phyloP scores from a whole-genome alignment of 2,329 filamentous ascomycete species.

The Pseudogymnoascus pannorum region DNA sequence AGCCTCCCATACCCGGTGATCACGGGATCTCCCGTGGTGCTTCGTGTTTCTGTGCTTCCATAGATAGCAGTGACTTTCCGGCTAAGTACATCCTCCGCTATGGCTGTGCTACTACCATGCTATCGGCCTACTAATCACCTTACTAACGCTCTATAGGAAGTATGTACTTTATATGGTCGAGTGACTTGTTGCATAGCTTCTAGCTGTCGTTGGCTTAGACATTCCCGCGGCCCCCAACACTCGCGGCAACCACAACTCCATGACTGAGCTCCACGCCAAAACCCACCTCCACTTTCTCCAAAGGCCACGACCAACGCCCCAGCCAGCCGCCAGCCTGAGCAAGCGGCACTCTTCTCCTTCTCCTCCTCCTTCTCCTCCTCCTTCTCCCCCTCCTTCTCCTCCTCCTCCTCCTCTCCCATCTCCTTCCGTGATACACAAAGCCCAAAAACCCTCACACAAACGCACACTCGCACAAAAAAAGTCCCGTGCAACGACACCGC shows the following conservation, averaged over 20 bases:
- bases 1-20: slow-evolving; percentile 1
- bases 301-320: not conserved
- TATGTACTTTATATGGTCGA: not conserved
- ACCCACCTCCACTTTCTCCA: not conserved
- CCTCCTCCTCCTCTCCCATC: not conserved
- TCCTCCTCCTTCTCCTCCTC: no score
- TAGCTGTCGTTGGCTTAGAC: not conserved
- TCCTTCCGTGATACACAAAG: not conserved
- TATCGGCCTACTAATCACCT: not conserved
- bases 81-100: not conserved
- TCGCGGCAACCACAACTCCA: not conserved
- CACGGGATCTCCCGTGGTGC: not conserved
- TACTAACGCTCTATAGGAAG: not conserved
- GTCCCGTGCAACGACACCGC: not conserved
- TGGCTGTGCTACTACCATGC: not conserved
- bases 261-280: not conserved
- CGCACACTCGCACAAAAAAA: not conserved
- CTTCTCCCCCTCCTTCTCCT: no score
- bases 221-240: not conserved
- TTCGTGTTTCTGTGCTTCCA: not conserved
- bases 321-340: not conserved
- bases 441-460: not conserved
- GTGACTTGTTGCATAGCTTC: not conserved
- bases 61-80: not conserved
- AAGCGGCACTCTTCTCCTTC: not conserved